Conservation (phyloP, 768 basidiomycete species). For the Tulasnella sp. region DNA sequence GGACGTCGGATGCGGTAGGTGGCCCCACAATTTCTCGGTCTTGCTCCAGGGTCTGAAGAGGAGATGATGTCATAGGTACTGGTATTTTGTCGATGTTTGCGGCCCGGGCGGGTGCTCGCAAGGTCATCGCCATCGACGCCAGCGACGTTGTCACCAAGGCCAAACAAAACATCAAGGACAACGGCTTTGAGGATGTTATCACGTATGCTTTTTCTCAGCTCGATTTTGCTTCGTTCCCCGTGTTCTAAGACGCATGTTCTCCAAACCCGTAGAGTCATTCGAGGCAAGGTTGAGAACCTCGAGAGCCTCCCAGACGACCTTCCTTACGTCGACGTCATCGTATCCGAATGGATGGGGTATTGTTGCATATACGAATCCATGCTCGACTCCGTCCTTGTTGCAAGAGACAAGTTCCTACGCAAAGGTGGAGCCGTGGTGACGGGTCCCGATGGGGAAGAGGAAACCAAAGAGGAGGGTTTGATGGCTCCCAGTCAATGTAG, state of each 20-base stretch:
- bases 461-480: slow-evolving; percentile 52
- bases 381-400: slow-evolving; percentile 91
- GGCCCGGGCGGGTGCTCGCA: slow-evolving; percentile 84
- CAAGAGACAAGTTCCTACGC: slow-evolving; percentile 81
- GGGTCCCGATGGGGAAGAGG: slow-evolving; percentile 18
- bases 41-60: neutral
- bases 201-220: slow-evolving; percentile 47
- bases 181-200: slow-evolving; percentile 70
- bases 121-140: slow-evolving; percentile 90
- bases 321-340: slow-evolving; percentile 85
- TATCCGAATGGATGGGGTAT: slow-evolving; percentile 99
- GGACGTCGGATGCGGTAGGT: slow-evolving; percentile 82
- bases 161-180: slow-evolving; percentile 73
- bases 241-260: neutral
- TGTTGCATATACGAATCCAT: slow-evolving; percentile 93
- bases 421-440: slow-evolving; percentile 33
- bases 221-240: slow-evolving; percentile 23
- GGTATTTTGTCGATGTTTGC: slow-evolving; percentile 91
- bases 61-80: slow-evolving; percentile 53
- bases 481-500: slow-evolving; percentile 91
- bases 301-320: slow-evolving; percentile 64
- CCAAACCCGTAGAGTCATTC: slow-evolving; percentile 62
- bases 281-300: slow-evolving; percentile 90
- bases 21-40: neutral
- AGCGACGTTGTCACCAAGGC: slow-evolving; percentile 81